Base-by-base conservation (phyloP, 208 protist species). In the Phytomonas francai region DNA sequence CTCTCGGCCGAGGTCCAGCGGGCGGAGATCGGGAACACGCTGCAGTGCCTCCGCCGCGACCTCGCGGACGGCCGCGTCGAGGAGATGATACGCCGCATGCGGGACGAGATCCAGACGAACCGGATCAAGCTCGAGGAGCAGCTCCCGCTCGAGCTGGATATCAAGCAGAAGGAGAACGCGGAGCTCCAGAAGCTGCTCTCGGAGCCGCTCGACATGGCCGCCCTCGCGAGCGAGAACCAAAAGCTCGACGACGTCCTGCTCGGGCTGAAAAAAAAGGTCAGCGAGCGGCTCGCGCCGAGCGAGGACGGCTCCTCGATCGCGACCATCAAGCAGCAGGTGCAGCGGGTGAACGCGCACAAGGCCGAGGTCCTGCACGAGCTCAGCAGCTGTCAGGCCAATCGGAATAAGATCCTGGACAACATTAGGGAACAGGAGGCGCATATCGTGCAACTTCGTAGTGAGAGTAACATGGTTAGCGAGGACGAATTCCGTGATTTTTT, bases 51-150 rank as follows among this genome's bases (percentile, higher is more conserved):
- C 31, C 83, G 83, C 69, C 88, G 91, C 68, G 91, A 97, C 68
- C 73, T 78, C 32, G 75, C 78, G 28, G 87, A 94, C 65, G 84
- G 84, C 3, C 85, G 86, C 25, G 87, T 85, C 12, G 87, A 93
- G 60, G 80, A 87, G 67, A 95, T 97, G 78, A 80, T 94, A 36
- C 80, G 84, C 30, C 85, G 88, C 64, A 84, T 94, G 76, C 70
- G 80, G 68, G 91, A 97, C 67, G 91, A 97, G 60, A 93, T 92
- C 67, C 84, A 91, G 61, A 90, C 87, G 27, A 92, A 90, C 65
- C 71, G 81, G 28, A 94, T 95, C 63, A 91, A 91, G 76, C 71
- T 94, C 56, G 79, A 97, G 28, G 86, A 97, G 63, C 82, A 95
- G 68, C 76, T 97, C 45, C 92, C 92, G 34, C 80, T 86, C 57